Percentiles rank a stretch among this genome's conserved stretches.
Conservation (phyloP, 202 grass and related monocot genomes). For the Zoysia matrella region DNA sequence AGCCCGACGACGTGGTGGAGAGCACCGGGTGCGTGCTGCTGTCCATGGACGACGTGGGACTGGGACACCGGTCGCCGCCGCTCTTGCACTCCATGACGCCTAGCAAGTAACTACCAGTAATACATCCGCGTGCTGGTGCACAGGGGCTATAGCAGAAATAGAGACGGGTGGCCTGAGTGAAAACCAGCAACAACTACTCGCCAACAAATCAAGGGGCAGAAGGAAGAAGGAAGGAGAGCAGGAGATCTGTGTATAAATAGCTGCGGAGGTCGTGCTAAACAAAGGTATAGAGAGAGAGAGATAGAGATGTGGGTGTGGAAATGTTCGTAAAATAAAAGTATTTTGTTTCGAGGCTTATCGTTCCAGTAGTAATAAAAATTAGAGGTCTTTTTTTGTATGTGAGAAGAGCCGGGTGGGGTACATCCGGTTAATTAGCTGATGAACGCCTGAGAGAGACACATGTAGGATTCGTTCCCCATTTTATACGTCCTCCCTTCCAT, state of each 20-base stretch:
- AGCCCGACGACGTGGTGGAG: conserved; percentile 40
- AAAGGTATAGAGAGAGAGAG: too few species aligned
- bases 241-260: conserved; percentile 1
- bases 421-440: conserved; percentile 21
- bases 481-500: conserved; percentile 8
- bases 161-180: conserved; percentile 2
- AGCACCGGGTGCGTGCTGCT: conserved; percentile 71
- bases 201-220: neutral
- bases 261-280: too few species aligned
- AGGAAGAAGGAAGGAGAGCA: neutral
- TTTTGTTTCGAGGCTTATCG: neutral
- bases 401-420: conserved; percentile 8
- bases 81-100: conserved; percentile 28
- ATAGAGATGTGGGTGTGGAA: neutral
- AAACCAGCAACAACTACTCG: conserved; percentile 2
- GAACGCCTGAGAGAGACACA: conserved; percentile 17
- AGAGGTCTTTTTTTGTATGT: neutral
- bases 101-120: neutral
- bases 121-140: neutral
- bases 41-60: conserved; percentile 64
- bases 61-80: conserved; percentile 29
- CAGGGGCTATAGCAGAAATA: conserved; percentile 11
- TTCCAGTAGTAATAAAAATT: neutral
- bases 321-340: neutral
- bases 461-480: neutral